Conservation (phyloP, 2,329 filamentous ascomycete genomes). For the Cucurbitaria berberidis region DNA sequence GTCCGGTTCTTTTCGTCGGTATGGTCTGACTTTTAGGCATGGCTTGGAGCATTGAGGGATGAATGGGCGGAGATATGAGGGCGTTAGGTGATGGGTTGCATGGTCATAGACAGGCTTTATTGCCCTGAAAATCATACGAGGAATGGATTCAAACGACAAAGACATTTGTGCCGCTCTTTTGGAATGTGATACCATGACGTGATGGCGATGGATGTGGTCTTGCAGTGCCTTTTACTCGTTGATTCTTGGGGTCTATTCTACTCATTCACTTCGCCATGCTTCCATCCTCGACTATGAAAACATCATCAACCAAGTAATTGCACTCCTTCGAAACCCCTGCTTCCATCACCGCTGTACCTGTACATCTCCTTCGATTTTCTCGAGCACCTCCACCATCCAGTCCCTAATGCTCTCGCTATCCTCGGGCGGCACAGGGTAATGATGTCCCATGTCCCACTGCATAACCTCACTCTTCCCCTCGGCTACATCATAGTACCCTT, state of each 20-base stretch:
- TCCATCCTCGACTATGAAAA: not conserved
- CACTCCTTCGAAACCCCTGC: not conserved
- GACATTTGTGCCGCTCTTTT: not conserved
- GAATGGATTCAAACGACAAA: not conserved
- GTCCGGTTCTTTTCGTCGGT: slow-evolving; percentile 14
- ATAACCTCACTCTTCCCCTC: slow-evolving; percentile 32
- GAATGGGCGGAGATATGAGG: slow-evolving; percentile 4
- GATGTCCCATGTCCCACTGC: slow-evolving; percentile 45
- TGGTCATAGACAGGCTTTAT: slow-evolving; percentile 18
- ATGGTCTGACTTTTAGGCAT: slow-evolving; percentile 8
- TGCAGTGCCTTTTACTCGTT: not conserved
- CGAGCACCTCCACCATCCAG: slow-evolving; percentile 27
- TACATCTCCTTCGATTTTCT: slow-evolving; percentile 5
- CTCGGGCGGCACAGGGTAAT: slow-evolving; percentile 41
- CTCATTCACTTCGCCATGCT: not conserved
- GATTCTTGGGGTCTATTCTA: not conserved
- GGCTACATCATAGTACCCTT: slow-evolving; percentile 31
- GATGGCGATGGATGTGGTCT: not conserved
- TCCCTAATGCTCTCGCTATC: slow-evolving; percentile 38
- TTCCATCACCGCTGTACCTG: not conserved
- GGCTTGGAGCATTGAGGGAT: slow-evolving; percentile 16
- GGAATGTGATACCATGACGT: not conserved
- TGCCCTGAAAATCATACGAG: slow-evolving; percentile 3
- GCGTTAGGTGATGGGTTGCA: slow-evolving; percentile 17
- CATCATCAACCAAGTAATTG: not conserved